Evolutionary conservation across 345 rosid genomes (phyloP), one percentile per base, ranked within the genome.

Genomic region (Psidium friedrichsthalianum): DNA sequence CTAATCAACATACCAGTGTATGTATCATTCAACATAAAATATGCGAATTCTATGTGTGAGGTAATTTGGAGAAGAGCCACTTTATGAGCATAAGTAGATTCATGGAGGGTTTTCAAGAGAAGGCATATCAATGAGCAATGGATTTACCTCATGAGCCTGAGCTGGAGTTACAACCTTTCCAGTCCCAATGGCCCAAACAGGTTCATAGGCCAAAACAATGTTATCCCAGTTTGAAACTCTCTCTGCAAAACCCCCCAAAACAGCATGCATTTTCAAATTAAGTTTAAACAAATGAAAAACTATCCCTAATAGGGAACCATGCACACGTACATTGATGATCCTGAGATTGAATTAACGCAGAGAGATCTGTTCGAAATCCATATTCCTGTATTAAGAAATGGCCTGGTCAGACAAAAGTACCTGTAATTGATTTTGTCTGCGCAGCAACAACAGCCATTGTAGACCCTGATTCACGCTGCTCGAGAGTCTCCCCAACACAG

Each of bases 141-240:
- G 5, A 83, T 90, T 89, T 89, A 93, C 98, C 88, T 94, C 96
- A 85, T 93, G 98, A 81, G 98, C 96, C 87, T 94, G 98, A 86
- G 91, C 91, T 54, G 95, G 98, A 49, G 95, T 87, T 85, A 96
- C 98, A 86, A 93, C 98, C 91, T 94, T 94, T 64, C 95, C 98
- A 0, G 96, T 94, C 40, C 98, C 98, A 87, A 94, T 93, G 86
- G 98, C 98, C 98, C 98, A 94, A 83, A 94, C 96, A 80, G 96
- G 98, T 88, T 94, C 96, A 87, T 93, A 94, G 69, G 98, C 98
- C 84, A 93, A 86, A 87, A 94, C 96, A 74, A 94, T 89, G 85
- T 92, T 87, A 15, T 56, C 86, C 98, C 98, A 94, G 53, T 88
- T 86, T 42, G 91, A 84, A 47, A 93, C 83, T 86, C 91, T 90